Percentiles rank a stretch among this genome's conserved stretches.
These are phyloP conservation scores for Croton setiger DNA, from an alignment of 441 rosid species.

Conservation along the genomic window DNA sequence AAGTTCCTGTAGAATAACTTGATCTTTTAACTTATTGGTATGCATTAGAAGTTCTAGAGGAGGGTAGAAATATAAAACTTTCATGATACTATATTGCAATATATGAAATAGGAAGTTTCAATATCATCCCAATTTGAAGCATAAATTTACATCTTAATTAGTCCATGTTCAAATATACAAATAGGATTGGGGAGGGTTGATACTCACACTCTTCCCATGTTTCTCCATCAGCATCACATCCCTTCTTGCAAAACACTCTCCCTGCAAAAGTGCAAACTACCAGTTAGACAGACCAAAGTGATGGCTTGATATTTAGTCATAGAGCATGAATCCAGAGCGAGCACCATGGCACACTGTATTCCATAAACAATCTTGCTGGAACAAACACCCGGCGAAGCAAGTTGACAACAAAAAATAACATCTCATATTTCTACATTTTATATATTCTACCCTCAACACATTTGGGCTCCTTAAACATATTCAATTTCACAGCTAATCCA, in stretches of 20 bases:
- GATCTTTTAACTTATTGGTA: too few relatives aligned
- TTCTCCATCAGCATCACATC: constrained; percentile 75
- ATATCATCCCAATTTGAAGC: neutral
- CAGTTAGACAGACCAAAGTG: constrained; percentile 13
- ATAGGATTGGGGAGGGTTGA: neutral
- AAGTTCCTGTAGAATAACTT: too few relatives aligned
- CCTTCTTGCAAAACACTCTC: constrained; percentile 98
- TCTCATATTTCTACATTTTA: neutral
- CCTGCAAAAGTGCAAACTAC: constrained; percentile 38
- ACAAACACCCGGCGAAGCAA: too few relatives aligned
- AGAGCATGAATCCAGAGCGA: neutral
- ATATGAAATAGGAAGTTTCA: too few relatives aligned
- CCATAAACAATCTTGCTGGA: neutral
- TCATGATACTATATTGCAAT: too few relatives aligned
- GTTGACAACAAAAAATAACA: neutral
- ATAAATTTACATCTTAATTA: constrained; percentile 10
- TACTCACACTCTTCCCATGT: constrained; percentile 93
- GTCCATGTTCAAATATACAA: too few relatives aligned
- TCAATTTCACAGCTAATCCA: too few relatives aligned
- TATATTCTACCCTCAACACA: too few relatives aligned
- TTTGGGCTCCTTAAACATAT: too few relatives aligned
- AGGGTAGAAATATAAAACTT: too few relatives aligned
- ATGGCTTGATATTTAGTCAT: constrained; percentile 1
- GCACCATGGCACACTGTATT: neutral
- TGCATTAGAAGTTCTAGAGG: too few relatives aligned